Percentiles rank a stretch among this genome's conserved stretches.
Evolutionary conservation across 2,329 filamentous ascomycete species (phyloP).

Genomic region (Verticillium longisporum): DNA sequence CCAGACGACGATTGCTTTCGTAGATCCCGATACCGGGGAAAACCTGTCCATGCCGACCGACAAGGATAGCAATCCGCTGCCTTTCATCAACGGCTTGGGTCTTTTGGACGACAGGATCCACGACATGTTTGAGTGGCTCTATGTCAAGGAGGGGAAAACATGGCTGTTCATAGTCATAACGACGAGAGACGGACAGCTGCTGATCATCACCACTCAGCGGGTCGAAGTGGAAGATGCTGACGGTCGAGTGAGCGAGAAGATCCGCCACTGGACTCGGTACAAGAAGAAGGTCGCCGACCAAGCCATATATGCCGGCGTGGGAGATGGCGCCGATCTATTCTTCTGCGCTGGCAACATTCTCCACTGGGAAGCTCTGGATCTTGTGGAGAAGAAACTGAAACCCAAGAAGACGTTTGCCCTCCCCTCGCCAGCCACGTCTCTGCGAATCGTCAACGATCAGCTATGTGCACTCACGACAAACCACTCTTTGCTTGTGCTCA

Average conservation of each 20-base stretch:
- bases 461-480: conserved; percentile 43
- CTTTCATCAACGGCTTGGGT: conserved; percentile 50
- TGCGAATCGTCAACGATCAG: conserved; percentile 39
- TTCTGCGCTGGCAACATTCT: conserved; percentile 47
- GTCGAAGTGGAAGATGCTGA: conserved; percentile 8
- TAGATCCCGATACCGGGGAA: conserved; percentile 48
- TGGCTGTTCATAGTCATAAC: conserved; percentile 60
- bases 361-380: conserved; percentile 49
- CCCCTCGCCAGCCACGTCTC: conserved; percentile 43
- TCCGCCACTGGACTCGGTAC: conserved; percentile 49
- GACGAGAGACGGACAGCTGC: conserved; percentile 44
- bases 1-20: conserved; percentile 43
- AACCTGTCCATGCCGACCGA: conserved; percentile 41
- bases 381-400: conserved; percentile 42
- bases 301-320: conserved; percentile 51
- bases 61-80: conserved; percentile 29
- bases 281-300: conserved; percentile 32
- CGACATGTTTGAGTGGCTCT: conserved; percentile 58
- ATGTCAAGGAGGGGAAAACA: conserved; percentile 45
- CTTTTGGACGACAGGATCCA: conserved; percentile 51
- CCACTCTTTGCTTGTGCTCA: conserved; percentile 51
- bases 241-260: conserved; percentile 18
- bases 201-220: conserved; percentile 35
- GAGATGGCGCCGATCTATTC: conserved; percentile 49
- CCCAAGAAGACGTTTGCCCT: conserved; percentile 38